Percentiles rank a stretch among this genome's conserved stretches.
These are phyloP conservation scores for Tolypocladium tropicale DNA, from an alignment of 2,329 filamentous ascomycete species.

Conservation along the genomic window DNA sequence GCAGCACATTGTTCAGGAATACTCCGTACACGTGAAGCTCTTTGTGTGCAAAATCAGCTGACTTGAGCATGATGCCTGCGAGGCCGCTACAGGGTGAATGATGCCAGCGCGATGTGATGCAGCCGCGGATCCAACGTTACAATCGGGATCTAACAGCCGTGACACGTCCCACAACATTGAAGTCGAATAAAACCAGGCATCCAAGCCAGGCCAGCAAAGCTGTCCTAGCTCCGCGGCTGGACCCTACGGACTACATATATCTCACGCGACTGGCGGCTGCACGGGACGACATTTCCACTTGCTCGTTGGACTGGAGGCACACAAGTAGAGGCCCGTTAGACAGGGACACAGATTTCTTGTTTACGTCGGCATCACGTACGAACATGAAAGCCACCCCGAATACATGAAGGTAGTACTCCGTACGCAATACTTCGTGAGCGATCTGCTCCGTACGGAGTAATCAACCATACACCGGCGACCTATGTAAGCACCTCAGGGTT, in stretches of 20 bases:
- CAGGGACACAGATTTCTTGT: too few relatives aligned
- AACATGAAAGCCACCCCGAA: too few relatives aligned
- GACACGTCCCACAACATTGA: neutral
- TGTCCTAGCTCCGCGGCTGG: neutral
- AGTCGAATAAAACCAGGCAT: too few relatives aligned
- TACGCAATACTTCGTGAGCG: too few relatives aligned
- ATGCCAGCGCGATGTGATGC: neutral
- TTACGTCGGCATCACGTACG: neutral
- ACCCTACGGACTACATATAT: too few relatives aligned
- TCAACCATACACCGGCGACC: too few relatives aligned
- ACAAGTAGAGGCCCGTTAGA: too few relatives aligned
- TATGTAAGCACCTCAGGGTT: too few relatives aligned
- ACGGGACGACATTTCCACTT: too few relatives aligned
- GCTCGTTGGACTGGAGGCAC: neutral
- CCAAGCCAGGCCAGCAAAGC: neutral
- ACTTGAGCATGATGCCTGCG: neutral
- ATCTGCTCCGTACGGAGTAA: too few relatives aligned
- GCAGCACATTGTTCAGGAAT: neutral
- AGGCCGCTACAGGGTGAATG: neutral
- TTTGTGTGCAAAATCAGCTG: neutral
- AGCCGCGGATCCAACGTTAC: neutral
- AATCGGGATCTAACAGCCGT: neutral
- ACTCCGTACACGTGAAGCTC: neutral
- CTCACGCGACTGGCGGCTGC: too few relatives aligned
- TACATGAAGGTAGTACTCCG: too few relatives aligned